A percentile compares a stretch with the other conserved stretches of the same genome.
These are phyloP conservation scores for Nakazawaea peltata DNA, from an alignment of 805 yeast genomes.

Conservation along the genomic window DNA sequence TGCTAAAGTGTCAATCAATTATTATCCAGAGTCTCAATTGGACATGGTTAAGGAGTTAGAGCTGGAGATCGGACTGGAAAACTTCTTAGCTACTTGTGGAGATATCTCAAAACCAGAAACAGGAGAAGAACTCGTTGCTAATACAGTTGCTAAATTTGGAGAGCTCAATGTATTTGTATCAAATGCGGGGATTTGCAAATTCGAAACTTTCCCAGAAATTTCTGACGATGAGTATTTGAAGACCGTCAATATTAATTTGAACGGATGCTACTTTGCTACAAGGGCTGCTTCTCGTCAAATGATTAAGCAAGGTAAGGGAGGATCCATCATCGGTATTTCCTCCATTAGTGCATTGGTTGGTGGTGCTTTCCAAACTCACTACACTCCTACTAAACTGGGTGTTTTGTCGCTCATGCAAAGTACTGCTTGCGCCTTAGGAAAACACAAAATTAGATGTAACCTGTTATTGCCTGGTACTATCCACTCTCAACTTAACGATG, in stretches of 20 bases:
- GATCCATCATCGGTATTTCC: slow-evolving; percentile 36
- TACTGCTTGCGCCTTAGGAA: slow-evolving; percentile 33
- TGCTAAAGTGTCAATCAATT: slow-evolving; percentile 23
- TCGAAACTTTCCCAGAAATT: slow-evolving; percentile 32
- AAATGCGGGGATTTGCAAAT: slow-evolving; percentile 39
- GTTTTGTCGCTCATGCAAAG: slow-evolving; percentile 35
- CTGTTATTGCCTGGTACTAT: slow-evolving; percentile 40
- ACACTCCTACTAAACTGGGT: slow-evolving; percentile 43
- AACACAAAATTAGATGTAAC: slow-evolving; percentile 34
- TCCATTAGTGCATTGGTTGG: slow-evolving; percentile 37
- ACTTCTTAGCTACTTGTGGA: slow-evolving; percentile 31
- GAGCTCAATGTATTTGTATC: slow-evolving; percentile 32
- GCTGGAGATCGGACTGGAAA: slow-evolving; percentile 18
- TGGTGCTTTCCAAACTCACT: slow-evolving; percentile 36
- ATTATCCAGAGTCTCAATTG: slow-evolving; percentile 16
- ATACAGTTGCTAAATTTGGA: slow-evolving; percentile 29
- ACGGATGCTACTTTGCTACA: slow-evolving; percentile 36
- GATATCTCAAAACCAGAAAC: slow-evolving; percentile 34
- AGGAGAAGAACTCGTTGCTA: slow-evolving; percentile 20
- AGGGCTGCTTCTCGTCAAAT: slow-evolving; percentile 40
- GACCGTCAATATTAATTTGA: slow-evolving; percentile 31
- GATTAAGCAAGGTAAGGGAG: slow-evolving; percentile 37
- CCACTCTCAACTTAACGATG: slow-evolving; percentile 32
- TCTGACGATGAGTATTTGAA: slow-evolving; percentile 26
- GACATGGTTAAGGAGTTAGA: slow-evolving; percentile 16